Percentiles rank a stretch among this genome's conserved stretches.
Evolutionary conservation across 2,329 filamentous ascomycete species (phyloP).

Genomic region (Akanthomyces uredinophilus): DNA sequence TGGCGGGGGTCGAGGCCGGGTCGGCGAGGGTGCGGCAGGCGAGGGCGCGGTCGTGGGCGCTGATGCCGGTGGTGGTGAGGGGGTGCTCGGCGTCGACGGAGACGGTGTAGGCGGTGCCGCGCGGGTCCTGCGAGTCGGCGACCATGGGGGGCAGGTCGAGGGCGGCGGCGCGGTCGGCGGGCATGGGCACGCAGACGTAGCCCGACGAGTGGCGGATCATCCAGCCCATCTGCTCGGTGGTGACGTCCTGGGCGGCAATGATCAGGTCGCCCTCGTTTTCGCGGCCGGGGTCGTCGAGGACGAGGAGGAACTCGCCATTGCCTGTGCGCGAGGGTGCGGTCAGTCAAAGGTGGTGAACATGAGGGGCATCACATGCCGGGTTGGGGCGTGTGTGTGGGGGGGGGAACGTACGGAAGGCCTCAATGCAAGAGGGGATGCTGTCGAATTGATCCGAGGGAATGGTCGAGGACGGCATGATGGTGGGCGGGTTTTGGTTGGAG

Average conservation of each 20-base stretch:
- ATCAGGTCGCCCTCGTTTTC: slow-evolving; percentile 99
- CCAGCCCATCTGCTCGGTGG: slow-evolving; percentile 89
- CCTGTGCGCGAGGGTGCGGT: slow-evolving; percentile 36
- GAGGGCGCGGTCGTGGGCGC: slow-evolving; percentile 77
- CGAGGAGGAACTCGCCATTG: slow-evolving; percentile 88
- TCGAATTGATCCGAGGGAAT: slow-evolving; percentile 54
- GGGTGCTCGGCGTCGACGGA: slow-evolving; percentile 74
- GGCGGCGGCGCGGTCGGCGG: slow-evolving; percentile 59
- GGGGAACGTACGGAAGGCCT: slow-evolving; percentile 58
- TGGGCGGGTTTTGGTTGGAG: neutral
- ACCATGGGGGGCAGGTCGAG: slow-evolving; percentile 92
- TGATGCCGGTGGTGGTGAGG: slow-evolving; percentile 81
- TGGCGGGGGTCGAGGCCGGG: slow-evolving; percentile 47
- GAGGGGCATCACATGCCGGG: slow-evolving; percentile 7
- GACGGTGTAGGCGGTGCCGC: slow-evolving; percentile 88
- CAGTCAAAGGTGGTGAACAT: neutral
- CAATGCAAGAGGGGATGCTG: slow-evolving; percentile 59
- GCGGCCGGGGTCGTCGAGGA: slow-evolving; percentile 85
- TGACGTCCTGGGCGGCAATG: slow-evolving; percentile 81
- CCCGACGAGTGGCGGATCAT: slow-evolving; percentile 89
- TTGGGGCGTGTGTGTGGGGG: neutral
- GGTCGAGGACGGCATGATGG: slow-evolving; percentile 45
- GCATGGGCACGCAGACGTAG: slow-evolving; percentile 83
- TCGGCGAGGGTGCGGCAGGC: slow-evolving; percentile 76
- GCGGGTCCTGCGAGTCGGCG: slow-evolving; percentile 65